A percentile compares a stretch with the other conserved stretches of the same genome.
Evolutionary conservation across 495 filamentous ascomycete genomes (phyloP).

Genomic region (Halenospora varia): DNA sequence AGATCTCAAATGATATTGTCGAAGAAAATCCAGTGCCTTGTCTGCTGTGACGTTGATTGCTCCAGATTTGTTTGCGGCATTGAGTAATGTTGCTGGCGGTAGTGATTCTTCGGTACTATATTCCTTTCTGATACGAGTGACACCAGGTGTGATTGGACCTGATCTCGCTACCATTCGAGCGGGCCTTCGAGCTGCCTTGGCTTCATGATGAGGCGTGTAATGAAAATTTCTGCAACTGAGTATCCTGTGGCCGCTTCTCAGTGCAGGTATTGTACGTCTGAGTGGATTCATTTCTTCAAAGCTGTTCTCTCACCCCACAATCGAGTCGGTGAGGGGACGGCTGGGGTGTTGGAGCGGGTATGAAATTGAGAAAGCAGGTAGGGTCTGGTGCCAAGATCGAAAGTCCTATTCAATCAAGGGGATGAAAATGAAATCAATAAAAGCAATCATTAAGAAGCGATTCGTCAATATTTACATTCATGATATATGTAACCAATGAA

Average conservation of each 20-base stretch:
- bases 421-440: too few species aligned
- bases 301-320: not conserved
- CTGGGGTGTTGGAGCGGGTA: too few species aligned
- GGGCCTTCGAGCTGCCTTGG: not conserved
- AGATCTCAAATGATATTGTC: not conserved
- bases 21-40: constrained; percentile 13
- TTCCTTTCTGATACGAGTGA: not conserved
- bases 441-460: not conserved
- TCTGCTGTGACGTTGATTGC: constrained; percentile 11
- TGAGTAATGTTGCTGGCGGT: constrained; percentile 13
- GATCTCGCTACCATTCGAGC: constrained; percentile 1
- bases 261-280: not conserved
- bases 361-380: too few species aligned
- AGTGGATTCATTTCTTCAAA: not conserved
- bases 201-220: not conserved
- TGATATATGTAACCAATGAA: not conserved
- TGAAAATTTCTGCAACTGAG: constrained; percentile 4
- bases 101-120: constrained; percentile 4
- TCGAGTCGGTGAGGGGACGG: not conserved
- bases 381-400: too few species aligned
- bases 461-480: not conserved
- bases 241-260: not conserved
- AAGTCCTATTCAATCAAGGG: too few species aligned
- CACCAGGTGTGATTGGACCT: not conserved
- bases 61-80: constrained; percentile 16